phyloP scores from a whole-genome alignment of 805 yeast species.

The Ogataea sp. region DNA sequence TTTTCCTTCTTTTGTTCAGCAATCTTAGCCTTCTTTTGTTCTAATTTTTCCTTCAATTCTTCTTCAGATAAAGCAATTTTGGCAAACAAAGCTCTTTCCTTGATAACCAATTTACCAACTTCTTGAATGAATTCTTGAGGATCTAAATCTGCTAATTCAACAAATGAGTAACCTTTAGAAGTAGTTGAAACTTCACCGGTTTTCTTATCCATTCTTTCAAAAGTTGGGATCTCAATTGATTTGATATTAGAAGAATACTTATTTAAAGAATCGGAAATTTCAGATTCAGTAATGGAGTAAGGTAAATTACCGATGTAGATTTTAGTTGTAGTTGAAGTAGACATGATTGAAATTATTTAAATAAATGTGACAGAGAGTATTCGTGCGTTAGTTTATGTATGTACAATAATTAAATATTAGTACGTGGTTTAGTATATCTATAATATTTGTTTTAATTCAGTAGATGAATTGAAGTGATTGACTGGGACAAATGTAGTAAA shows the following conservation, averaged over 20 bases:
- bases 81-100: conserved; percentile 36
- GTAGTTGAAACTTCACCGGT: conserved; percentile 11
- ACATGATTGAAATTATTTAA: not conserved
- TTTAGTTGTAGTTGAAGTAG: conserved; percentile 10
- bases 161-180: conserved; percentile 35
- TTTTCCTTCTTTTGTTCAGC: not conserved
- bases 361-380: too few relatives aligned
- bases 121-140: conserved; percentile 20
- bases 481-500: too few relatives aligned
- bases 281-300: conserved; percentile 35
- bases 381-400: too few relatives aligned
- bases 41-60: conserved; percentile 6
- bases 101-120: conserved; percentile 14
- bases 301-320: conserved; percentile 39
- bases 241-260: conserved; percentile 21
- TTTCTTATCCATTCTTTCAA: conserved; percentile 9
- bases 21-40: conserved; percentile 2
- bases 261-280: conserved; percentile 31
- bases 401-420: too few relatives aligned
- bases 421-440: too few relatives aligned
- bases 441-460: too few relatives aligned
- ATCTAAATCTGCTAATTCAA: conserved; percentile 61
- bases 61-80: conserved; percentile 41
- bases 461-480: too few relatives aligned
- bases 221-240: conserved; percentile 24